Evolutionary conservation across 495 filamentous ascomycete genomes (phyloP).

Genomic region (Evernia prunastri): DNA sequence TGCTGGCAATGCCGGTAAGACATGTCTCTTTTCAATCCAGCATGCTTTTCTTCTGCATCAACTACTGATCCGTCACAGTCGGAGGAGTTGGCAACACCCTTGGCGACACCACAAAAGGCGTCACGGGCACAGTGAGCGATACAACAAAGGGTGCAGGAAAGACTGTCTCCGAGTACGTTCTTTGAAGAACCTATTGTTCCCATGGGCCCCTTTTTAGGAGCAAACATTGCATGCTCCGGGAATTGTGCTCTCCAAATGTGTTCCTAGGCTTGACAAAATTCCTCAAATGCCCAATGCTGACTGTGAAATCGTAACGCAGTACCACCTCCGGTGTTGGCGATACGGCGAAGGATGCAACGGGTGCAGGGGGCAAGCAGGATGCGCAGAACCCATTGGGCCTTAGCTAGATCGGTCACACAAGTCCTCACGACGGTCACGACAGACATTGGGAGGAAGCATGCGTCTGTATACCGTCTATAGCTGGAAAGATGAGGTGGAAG

Average conservation of each 20-base stretch:
- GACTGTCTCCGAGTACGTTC: constrained; percentile 14
- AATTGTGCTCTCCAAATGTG: too few species aligned
- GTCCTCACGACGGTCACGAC: neutral
- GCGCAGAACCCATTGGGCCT: constrained; percentile 26
- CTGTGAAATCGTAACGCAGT: too few species aligned
- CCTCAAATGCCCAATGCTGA: too few species aligned
- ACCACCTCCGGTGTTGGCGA: constrained; percentile 16
- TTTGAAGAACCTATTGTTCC: too few species aligned
- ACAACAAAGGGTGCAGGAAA: constrained; percentile 16
- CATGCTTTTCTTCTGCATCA: neutral
- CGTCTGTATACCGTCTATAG: neutral
- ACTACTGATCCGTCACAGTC: constrained; percentile 10
- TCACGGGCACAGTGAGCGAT: constrained; percentile 17
- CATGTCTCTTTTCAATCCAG: neutral
- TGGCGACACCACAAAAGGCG: constrained; percentile 19
- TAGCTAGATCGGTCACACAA: neutral
- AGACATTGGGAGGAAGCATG: neutral
- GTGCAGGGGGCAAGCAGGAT: constrained; percentile 17
- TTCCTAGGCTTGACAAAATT: too few species aligned
- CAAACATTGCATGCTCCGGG: too few species aligned
- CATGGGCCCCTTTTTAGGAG: too few species aligned
- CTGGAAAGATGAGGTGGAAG: neutral
- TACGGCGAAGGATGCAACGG: constrained; percentile 12
- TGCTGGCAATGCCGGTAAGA: constrained; percentile 19
- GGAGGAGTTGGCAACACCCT: constrained; percentile 22